These are phyloP conservation scores for Komagataella populi DNA, from an alignment of 805 yeast genomes.

Conservation along the genomic window DNA sequence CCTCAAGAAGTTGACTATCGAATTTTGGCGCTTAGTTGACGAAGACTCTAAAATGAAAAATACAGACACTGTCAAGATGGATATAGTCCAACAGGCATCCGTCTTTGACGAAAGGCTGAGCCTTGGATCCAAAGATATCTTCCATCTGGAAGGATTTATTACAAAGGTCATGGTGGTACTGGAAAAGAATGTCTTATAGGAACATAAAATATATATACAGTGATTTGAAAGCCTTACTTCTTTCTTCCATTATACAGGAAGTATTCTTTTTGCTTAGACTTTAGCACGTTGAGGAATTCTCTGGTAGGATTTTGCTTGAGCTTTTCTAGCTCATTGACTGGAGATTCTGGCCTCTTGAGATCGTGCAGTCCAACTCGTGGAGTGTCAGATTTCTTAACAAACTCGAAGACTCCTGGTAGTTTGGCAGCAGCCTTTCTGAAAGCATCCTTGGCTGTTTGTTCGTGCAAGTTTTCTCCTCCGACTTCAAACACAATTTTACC, in stretches of 20 bases:
- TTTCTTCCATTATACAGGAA: slow-evolving; percentile 19
- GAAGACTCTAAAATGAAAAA: slow-evolving; percentile 7
- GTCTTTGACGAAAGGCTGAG: slow-evolving; percentile 75
- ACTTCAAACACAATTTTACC: slow-evolving; percentile 89
- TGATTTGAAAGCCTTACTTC: not conserved
- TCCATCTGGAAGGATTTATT: slow-evolving; percentile 88
- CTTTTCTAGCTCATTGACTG: slow-evolving; percentile 39
- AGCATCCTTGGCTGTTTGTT: slow-evolving; percentile 81
- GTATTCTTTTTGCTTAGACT: slow-evolving; percentile 38
- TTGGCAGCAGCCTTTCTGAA: slow-evolving; percentile 82
- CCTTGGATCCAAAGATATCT: slow-evolving; percentile 78
- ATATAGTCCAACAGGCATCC: slow-evolving; percentile 47
- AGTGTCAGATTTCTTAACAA: slow-evolving; percentile 47
- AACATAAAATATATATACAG: not conserved
- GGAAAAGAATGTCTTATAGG: slow-evolving; percentile 22
- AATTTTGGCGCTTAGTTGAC: slow-evolving; percentile 15
- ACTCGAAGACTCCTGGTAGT: slow-evolving; percentile 86
- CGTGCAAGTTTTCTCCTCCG: slow-evolving; percentile 59
- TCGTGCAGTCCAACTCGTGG: slow-evolving; percentile 61
- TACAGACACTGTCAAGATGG: slow-evolving; percentile 19
- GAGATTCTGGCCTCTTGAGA: slow-evolving; percentile 30
- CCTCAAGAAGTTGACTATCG: slow-evolving; percentile 39
- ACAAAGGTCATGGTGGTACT: slow-evolving; percentile 76
- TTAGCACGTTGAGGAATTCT: slow-evolving; percentile 41
- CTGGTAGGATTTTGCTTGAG: slow-evolving; percentile 50